Conservation (phyloP, 345 rosid species). For the Populus alba region DNA sequence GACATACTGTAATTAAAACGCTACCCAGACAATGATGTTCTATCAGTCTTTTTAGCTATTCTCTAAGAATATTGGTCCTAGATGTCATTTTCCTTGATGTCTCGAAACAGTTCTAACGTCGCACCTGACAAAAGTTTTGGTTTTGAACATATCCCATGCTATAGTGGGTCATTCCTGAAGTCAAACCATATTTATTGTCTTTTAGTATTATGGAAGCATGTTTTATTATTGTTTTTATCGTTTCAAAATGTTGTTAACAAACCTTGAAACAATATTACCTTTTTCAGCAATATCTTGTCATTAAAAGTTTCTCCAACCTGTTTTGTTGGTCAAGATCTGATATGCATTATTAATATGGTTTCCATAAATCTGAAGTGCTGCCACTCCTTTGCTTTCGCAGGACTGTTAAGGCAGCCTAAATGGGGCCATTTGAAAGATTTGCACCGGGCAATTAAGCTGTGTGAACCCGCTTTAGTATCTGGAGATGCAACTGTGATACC, state of each 20-base stretch:
- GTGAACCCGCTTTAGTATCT: conserved; percentile 82
- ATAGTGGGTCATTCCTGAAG: conserved; percentile 15
- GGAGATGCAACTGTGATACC: conserved; percentile 57
- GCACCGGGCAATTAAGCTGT: conserved; percentile 86
- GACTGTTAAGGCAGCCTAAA: conserved; percentile 88
- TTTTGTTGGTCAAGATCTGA: background rate
- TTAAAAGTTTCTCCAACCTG: background rate
- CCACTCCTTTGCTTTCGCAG: conserved; percentile 34
- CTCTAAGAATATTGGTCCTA: background rate
- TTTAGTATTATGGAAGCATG: background rate
- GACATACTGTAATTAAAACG: background rate
- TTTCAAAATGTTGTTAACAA: background rate
- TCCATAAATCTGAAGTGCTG: conserved; percentile 4
- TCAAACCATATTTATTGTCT: background rate
- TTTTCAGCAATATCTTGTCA: background rate
- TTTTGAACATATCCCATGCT: background rate
- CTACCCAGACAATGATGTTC: background rate
- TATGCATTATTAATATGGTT: conserved; percentile 3
- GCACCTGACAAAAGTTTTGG: conserved; percentile 10
- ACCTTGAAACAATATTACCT: background rate
- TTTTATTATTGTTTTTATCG: background rate
- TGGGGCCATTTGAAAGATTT: conserved; percentile 99
- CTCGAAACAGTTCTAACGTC: conserved; percentile 1
- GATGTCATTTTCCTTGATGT: conserved; percentile 10
- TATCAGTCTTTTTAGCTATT: background rate